These are phyloP conservation scores for Xylaria sp. DNA, from an alignment of 2,329 filamentous ascomycete genomes.

Conservation along the genomic window DNA sequence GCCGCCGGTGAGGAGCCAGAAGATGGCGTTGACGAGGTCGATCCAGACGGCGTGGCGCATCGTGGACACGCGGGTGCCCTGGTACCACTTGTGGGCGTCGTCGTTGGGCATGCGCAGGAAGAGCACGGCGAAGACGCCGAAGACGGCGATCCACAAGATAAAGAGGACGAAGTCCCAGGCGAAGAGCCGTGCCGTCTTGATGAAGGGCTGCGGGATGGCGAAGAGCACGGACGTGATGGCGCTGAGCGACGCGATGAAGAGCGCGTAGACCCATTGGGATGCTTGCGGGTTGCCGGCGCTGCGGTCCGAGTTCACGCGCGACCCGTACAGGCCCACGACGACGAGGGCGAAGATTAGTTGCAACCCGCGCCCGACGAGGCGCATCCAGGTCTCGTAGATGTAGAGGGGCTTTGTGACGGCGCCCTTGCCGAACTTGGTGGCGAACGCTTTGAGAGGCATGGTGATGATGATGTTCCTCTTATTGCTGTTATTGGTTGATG, in stretches of 20 bases:
- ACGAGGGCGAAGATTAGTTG: slow-evolving; percentile 78
- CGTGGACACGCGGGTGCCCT: slow-evolving; percentile 54
- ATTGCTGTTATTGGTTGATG: too few species aligned
- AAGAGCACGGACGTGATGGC: slow-evolving; percentile 61
- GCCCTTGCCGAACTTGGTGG: slow-evolving; percentile 52
- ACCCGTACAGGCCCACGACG: slow-evolving; percentile 75
- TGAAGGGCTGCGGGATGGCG: slow-evolving; percentile 52
- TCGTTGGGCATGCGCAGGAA: slow-evolving; percentile 70
- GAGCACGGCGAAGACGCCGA: slow-evolving; percentile 78
- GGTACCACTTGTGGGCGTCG: slow-evolving; percentile 50
- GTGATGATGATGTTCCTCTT: too few species aligned
- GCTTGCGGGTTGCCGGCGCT: slow-evolving; percentile 55
- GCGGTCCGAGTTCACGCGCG: slow-evolving; percentile 64
- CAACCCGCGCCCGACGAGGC: slow-evolving; percentile 68
- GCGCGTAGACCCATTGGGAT: slow-evolving; percentile 73
- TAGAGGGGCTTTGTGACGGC: slow-evolving; percentile 59
- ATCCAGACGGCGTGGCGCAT: slow-evolving; percentile 82
- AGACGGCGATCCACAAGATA: slow-evolving; percentile 71
- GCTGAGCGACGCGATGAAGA: slow-evolving; percentile 66
- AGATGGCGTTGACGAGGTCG: slow-evolving; percentile 72
- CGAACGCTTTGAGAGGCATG: slow-evolving; percentile 43
- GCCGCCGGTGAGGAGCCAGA: slow-evolving; percentile 68
- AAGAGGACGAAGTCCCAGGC: slow-evolving; percentile 58
- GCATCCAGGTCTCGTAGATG: slow-evolving; percentile 59
- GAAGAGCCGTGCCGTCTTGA: slow-evolving; percentile 56